Conservation (phyloP, 352 stramenopile species). For the Phytophthora pluvialis region DNA sequence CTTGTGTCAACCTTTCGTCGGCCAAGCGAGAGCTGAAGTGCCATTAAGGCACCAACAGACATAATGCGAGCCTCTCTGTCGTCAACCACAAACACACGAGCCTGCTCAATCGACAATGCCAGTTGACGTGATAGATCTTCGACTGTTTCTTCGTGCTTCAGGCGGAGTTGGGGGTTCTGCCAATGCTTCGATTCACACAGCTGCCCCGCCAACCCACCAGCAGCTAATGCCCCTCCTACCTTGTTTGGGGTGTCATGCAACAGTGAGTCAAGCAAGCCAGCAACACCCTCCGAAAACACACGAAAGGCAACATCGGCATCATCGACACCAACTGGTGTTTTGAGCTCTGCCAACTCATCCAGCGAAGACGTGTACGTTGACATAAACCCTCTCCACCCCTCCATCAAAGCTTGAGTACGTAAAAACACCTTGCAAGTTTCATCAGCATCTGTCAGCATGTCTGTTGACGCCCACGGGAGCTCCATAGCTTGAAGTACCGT, state of each 20-base stretch:
- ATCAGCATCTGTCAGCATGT: conserved; percentile 4
- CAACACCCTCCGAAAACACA: conserved; percentile 47
- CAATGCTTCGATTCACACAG: conserved; percentile 50
- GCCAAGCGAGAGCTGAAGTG: conserved; percentile 47
- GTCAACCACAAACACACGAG: conserved; percentile 42
- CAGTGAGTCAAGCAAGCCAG: conserved; percentile 21
- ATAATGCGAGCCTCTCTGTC: conserved; percentile 21
- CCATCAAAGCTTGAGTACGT: conserved; percentile 42
- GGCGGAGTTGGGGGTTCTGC: conserved; percentile 34
- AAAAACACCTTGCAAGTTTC: conserved; percentile 31
- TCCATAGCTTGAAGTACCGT: conserved; percentile 34
- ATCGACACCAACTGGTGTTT: conserved; percentile 48
- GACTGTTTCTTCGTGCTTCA: conserved; percentile 31
- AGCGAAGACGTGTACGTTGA: conserved; percentile 45
- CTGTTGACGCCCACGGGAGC: conserved; percentile 20
- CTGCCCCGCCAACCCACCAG: conserved; percentile 45
- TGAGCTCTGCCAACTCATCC: conserved; percentile 47
- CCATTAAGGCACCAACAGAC: conserved; percentile 32
- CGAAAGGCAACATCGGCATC: conserved; percentile 43
- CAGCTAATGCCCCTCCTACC: conserved; percentile 33
- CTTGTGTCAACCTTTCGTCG: conserved; percentile 31
- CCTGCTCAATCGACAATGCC: conserved; percentile 42
- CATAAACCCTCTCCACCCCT: conserved; percentile 56
- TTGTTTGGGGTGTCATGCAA: conserved; percentile 21
- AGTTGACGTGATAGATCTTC: conserved; percentile 33